Evolutionary conservation across 371 early-diverging fungal species (phyloP).

Genomic region (Fennellomyces sp.): DNA sequence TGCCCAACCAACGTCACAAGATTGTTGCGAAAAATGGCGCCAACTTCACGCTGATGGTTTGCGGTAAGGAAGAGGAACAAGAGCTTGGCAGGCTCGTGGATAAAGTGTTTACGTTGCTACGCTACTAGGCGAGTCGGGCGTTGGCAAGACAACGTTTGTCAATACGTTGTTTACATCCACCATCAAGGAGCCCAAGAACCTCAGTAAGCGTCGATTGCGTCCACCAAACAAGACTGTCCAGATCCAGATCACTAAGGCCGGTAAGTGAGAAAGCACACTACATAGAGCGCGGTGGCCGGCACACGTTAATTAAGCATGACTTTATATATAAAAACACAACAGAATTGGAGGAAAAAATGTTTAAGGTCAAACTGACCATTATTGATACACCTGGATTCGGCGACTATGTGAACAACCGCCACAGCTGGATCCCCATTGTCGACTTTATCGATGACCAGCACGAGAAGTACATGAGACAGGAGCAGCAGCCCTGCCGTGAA

Average conservation of each 20-base stretch:
- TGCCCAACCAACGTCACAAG: conserved; percentile 98
- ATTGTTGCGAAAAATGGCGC: conserved; percentile 94
- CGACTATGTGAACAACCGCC: conserved; percentile 88
- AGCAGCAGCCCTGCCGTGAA: conserved; percentile 76
- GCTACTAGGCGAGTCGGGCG: conserved; percentile 57
- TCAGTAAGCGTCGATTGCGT: conserved; percentile 79
- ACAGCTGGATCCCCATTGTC: conserved; percentile 95
- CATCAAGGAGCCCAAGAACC: conserved; percentile 87
- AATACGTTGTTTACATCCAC: conserved; percentile 88
- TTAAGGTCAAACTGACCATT: conserved; percentile 90
- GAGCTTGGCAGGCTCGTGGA: too few species aligned
- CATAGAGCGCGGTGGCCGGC: too few species aligned
- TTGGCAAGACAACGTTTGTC: conserved; percentile 91
- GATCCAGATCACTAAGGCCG: conserved; percentile 84
- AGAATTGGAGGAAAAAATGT: conserved; percentile 56
- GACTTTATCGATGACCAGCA: conserved; percentile 97
- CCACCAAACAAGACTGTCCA: conserved; percentile 89
- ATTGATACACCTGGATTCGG: conserved; percentile 93
- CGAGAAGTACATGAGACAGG: conserved; percentile 88
- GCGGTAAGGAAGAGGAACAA: conserved; percentile 82
- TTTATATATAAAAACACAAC: too few species aligned
- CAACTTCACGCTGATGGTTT: conserved; percentile 96
- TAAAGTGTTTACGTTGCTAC: neutral
- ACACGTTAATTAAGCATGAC: too few species aligned
- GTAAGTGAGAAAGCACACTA: too few species aligned